A percentile compares a stretch with the other conserved stretches of the same genome.
These are phyloP conservation scores for Paramecium tetraurelia DNA, from an alignment of 73 alveolate species.

Conservation along the genomic window DNA sequence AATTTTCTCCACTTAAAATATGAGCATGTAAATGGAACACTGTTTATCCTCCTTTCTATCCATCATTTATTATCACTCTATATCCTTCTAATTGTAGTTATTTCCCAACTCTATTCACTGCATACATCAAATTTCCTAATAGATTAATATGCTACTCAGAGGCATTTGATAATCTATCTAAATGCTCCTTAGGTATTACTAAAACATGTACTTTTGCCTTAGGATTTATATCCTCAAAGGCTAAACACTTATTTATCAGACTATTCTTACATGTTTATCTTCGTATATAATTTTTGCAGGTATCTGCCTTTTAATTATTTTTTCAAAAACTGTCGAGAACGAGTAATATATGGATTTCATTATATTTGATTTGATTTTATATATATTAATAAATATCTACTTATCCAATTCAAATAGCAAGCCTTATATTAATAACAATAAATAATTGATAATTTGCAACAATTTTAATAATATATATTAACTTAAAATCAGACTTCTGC, in stretches of 20 bases:
- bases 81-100: conserved; percentile 78
- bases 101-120: conserved; percentile 77
- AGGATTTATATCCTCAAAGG: conserved; percentile 91
- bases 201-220: conserved; percentile 87
- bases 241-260: conserved; percentile 66
- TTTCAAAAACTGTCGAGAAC: conserved; percentile 50
- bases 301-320: conserved; percentile 42
- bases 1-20: conserved; percentile 88
- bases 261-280: neutral
- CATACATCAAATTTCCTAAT: conserved; percentile 83
- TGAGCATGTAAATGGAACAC: conserved; percentile 90
- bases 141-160: conserved; percentile 74
- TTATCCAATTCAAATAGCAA: no score
- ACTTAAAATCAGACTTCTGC: no score
- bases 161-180: conserved; percentile 81
- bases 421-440: no score
- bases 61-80: conserved; percentile 92
- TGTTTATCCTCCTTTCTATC: conserved; percentile 84
- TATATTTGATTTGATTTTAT: neutral
- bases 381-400: no score
- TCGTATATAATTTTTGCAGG: conserved; percentile 51
- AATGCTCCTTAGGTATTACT: conserved; percentile 91
- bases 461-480: no score
- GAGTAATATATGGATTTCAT: neutral
- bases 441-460: no score